These are phyloP conservation scores for Zygosaccharomyces pseudobailii DNA, from an alignment of 1,139 yeast species.

Conservation along the genomic window DNA sequence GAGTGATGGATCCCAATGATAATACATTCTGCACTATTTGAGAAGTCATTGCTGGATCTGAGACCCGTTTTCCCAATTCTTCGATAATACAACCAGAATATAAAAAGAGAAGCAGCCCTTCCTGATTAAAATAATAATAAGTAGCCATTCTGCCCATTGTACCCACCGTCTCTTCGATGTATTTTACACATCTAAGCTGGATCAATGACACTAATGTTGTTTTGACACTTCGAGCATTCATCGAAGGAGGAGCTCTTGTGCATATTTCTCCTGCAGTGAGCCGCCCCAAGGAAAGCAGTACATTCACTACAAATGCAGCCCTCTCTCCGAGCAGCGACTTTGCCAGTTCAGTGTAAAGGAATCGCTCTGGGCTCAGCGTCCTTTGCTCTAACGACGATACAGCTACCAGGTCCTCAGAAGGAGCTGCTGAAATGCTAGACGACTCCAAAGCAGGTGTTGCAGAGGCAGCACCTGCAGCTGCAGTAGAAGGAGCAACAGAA, in stretches of 20 bases:
- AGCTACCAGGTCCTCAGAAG: slow-evolving; percentile 11
- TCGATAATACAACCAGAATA: slow-evolving; percentile 67
- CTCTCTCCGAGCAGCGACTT: slow-evolving; percentile 59
- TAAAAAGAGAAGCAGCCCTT: slow-evolving; percentile 58
- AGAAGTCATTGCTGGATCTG: slow-evolving; percentile 38
- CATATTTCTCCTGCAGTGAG: slow-evolving; percentile 47
- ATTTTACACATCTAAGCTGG: slow-evolving; percentile 59
- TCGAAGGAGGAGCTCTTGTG: slow-evolving; percentile 34
- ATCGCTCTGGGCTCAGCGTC: slow-evolving; percentile 59
- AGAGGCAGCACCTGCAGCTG: neutral
- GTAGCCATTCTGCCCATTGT: slow-evolving; percentile 35
- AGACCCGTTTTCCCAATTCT: slow-evolving; percentile 9
- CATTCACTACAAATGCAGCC: slow-evolving; percentile 51
- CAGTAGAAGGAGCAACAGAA: slow-evolving; percentile 1
- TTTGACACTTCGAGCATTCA: slow-evolving; percentile 46
- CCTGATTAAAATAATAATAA: slow-evolving; percentile 58
- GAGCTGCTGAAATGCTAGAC: neutral
- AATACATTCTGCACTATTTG: slow-evolving; percentile 67
- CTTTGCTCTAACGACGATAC: slow-evolving; percentile 33
- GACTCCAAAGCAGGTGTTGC: neutral
- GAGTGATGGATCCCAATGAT: slow-evolving; percentile 58
- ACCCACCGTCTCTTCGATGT: slow-evolving; percentile 43
- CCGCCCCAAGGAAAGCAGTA: slow-evolving; percentile 57
- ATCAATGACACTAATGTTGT: slow-evolving; percentile 59
- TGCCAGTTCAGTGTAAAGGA: slow-evolving; percentile 50